phyloP scores from a whole-genome alignment of 2,329 filamentous ascomycete species.

The Cladorrhinum sp. region DNA sequence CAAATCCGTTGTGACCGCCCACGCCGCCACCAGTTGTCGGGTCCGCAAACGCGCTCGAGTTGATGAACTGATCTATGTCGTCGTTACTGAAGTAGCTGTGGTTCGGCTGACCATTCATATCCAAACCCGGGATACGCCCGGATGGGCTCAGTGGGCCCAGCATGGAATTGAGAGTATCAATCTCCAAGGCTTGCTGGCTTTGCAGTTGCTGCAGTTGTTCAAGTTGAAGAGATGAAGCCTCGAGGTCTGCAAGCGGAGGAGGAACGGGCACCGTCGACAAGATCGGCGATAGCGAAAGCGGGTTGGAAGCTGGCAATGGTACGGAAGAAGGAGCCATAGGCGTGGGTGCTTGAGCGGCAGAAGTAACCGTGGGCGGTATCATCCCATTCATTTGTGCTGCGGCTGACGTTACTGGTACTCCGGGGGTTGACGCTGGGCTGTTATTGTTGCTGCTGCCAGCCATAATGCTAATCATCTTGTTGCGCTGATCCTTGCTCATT shows the following conservation, averaged over 20 bases:
- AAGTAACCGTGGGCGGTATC: slow-evolving; percentile 13
- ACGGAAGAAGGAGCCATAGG: slow-evolving; percentile 19
- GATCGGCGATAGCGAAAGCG: slow-evolving; percentile 41
- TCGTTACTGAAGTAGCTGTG: slow-evolving; percentile 36
- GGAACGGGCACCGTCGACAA: slow-evolving; percentile 46
- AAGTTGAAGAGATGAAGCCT: slow-evolving; percentile 69
- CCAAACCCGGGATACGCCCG: slow-evolving; percentile 71
- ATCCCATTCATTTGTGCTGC: slow-evolving; percentile 23
- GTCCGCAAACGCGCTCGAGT: slow-evolving; percentile 39
- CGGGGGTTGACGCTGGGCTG: slow-evolving; percentile 18
- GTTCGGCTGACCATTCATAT: slow-evolving; percentile 37
- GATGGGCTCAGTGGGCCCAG: slow-evolving; percentile 78
- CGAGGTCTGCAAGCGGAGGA: slow-evolving; percentile 59
- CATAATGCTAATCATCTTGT: slow-evolving; percentile 59
- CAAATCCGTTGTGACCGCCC: background rate
- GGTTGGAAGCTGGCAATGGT: slow-evolving; percentile 25
- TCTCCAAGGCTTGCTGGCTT: slow-evolving; percentile 71
- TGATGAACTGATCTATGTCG: slow-evolving; percentile 51
- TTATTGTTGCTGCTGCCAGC: slow-evolving; percentile 40
- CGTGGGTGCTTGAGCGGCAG: slow-evolving; percentile 13
- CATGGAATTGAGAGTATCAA: slow-evolving; percentile 70
- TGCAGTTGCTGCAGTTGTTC: slow-evolving; percentile 77
- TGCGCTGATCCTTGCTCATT: slow-evolving; percentile 56
- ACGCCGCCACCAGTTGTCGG: slow-evolving; percentile 2
- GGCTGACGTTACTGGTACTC: background rate